These are phyloP conservation scores for Penicillium maclennaniae DNA, from an alignment of 495 filamentous ascomycete genomes.

Conservation along the genomic window DNA sequence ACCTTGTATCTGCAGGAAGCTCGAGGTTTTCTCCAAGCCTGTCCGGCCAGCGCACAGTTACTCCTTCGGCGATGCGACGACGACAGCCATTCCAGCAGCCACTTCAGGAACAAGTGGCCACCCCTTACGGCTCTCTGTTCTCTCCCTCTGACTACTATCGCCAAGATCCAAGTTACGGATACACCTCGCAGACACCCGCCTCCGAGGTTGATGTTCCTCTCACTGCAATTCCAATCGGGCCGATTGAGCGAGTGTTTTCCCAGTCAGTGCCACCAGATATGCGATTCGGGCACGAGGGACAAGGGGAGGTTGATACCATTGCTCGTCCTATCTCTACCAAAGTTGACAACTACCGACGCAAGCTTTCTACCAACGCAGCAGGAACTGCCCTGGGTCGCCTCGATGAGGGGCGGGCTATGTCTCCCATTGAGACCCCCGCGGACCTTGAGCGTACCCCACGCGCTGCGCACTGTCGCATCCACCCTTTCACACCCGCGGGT, in stretches of 20 bases:
- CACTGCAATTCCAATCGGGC: slow-evolving; percentile 65
- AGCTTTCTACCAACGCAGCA: background rate
- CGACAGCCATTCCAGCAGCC: background rate
- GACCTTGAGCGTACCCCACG: slow-evolving; percentile 31
- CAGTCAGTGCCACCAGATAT: slow-evolving; percentile 95
- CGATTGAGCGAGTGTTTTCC: slow-evolving; percentile 60
- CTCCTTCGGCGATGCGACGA: slow-evolving; percentile 15
- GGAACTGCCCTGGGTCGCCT: slow-evolving; percentile 11
- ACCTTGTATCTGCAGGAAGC: background rate
- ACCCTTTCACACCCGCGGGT: slow-evolving; percentile 20
- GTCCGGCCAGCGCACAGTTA: slow-evolving; percentile 22
- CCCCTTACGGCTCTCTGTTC: background rate
- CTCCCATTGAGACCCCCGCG: slow-evolving; percentile 31
- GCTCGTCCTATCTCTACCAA: slow-evolving; percentile 21
- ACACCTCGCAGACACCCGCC: slow-evolving; percentile 62
- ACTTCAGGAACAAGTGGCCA: no score
- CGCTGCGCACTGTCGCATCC: slow-evolving; percentile 16
- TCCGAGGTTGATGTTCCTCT: slow-evolving; percentile 89
- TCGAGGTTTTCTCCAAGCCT: background rate
- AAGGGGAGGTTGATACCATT: slow-evolving; percentile 8
- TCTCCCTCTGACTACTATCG: slow-evolving; percentile 30
- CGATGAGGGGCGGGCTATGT: slow-evolving; percentile 12
- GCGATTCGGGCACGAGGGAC: slow-evolving; percentile 44
- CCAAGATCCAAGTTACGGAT: slow-evolving; percentile 52
- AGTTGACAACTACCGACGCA: slow-evolving; percentile 8